A percentile compares a stretch with the other conserved stretches of the same genome.
These are phyloP conservation scores for Magnaporthiopsis incrustans DNA, from an alignment of 2,329 filamentous ascomycete genomes.

Conservation along the genomic window DNA sequence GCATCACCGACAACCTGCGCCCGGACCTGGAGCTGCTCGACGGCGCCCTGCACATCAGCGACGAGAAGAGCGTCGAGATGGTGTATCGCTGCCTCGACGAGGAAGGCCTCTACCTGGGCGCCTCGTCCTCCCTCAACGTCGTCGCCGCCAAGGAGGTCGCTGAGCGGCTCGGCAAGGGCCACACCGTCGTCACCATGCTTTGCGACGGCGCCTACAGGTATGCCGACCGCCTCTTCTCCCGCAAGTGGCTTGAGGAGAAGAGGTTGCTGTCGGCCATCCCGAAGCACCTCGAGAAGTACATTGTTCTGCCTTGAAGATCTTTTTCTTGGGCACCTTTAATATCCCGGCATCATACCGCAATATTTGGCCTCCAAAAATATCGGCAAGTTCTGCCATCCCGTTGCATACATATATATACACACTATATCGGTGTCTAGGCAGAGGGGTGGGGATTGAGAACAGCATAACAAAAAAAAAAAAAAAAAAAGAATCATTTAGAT, in stretches of 20 bases:
- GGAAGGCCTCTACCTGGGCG: slow-evolving; percentile 90
- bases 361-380: not conserved
- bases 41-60: slow-evolving; percentile 73
- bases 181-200: slow-evolving; percentile 87
- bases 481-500: slow-evolving; percentile 7
- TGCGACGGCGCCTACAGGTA: slow-evolving; percentile 98
- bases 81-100: slow-evolving; percentile 94
- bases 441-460: slow-evolving; percentile 6
- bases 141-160: slow-evolving; percentile 92
- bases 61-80: slow-evolving; percentile 96
- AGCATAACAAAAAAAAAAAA: not conserved
- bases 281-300: slow-evolving; percentile 82
- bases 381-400: not conserved
- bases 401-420: not conserved
- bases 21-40: slow-evolving; percentile 80
- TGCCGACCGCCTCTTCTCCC: slow-evolving; percentile 85
- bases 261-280: slow-evolving; percentile 74
- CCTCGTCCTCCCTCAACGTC: slow-evolving; percentile 89
- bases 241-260: slow-evolving; percentile 85
- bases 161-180: slow-evolving; percentile 76
- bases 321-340: not conserved
- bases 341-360: not conserved
- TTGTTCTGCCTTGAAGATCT: slow-evolving; percentile 59
- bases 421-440: not conserved
- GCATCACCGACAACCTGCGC: slow-evolving; percentile 88